Base-by-base conservation (phyloP, 1,284 basidiomycete genomes). In the Termitomyces sp. region DNA sequence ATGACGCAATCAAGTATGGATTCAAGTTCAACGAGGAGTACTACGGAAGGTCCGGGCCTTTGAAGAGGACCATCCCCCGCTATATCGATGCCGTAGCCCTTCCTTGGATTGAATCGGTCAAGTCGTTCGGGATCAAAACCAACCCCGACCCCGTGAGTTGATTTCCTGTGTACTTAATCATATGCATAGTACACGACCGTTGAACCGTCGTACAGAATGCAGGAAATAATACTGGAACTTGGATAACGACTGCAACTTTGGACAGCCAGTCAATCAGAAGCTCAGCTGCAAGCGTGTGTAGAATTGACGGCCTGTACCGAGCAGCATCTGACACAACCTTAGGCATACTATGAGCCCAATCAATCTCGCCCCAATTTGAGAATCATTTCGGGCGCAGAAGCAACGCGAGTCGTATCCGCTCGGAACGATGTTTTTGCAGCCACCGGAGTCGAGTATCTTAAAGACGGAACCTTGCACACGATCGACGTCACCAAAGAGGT, bases 401-500 rank as follows among this genome's bases (percentile, higher is more conserved):
- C 40, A 0, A 53, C 55, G 0, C 24, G 47, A 8, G 13, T 59
- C n/a, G n/a, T 8, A 34, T 55, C 10, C 15, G 38, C 8, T 43
- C 43, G 42, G n/a, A 26, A 33, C 1, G 9, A 41, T 21, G 0
- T n/a, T 3, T 5, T 58, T 1, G 34, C 46, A 1, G 59, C 54
- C 1, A 26, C 40, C 0, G 51, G 50, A 1, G 64, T 67, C 0
- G 63, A 66, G 31, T 62, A 62, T 36, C 24, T 60, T 13, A 56
- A 59, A 13, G 59, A 54, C n/a, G 67, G 64, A 0, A 28, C 40
- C 4, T 40, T 44, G 3, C 51, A 28, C 5, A 65, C 65, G 21
- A 60, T 65, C 2, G 67, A 64, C 8, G 70, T 65, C 0, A 66
- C 58, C 33, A 69, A 64, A 46, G 76, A 78, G 34, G 67, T 76